Evolutionary conservation across 148 eudicot genomes (phyloP), one percentile per base, ranked within the genome.

Genomic region (Spergularia marina): DNA sequence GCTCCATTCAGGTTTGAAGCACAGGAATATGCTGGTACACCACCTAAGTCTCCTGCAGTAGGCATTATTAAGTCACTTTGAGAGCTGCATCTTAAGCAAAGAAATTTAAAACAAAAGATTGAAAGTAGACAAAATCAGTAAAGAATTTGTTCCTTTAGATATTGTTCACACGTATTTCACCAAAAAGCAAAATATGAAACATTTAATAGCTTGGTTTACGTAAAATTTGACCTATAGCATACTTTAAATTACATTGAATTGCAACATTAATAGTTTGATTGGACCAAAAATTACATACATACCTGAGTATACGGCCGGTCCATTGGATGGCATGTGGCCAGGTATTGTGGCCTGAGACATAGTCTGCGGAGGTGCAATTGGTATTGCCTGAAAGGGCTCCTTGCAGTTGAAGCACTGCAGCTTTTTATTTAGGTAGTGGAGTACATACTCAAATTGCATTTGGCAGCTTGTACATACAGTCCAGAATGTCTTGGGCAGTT

Each of bases 391-490:
- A 75, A 91, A 91, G 76, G 91, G 80, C 58, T 78, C 72, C 67
- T 63, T 70, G 76, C 94, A 91, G 67, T 25, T 77, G 69, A 78
- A 83, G 83, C 91, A 91, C 16, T 79, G 74, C 81, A 91, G 89
- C 60, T 70, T 89, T 75, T 84, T 79, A 77, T 91, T 86, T 20
- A 81, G 80, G 80, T 88, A 88, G 10, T 47, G 51, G 53, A 67
- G 82, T 76, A 78, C 67, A 69, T 89, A 91, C 76, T 91, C 90
- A 44, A 82, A 91, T 53, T 88, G 89, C 81, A 83, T 80, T 70
- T 65, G 79, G 78, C 97, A 91, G 60, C 77, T 71, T 17, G 74
- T 82, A 81, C 97, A 91, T 25, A 77, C 75, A 68, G 94, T 91
- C 97, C 97, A 91, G 75, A 91, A 88, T 58, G 97, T 86, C 57